Evolutionary conservation across 768 basidiomycete genomes (phyloP).

Genomic region (Naganishia kalamii): DNA sequence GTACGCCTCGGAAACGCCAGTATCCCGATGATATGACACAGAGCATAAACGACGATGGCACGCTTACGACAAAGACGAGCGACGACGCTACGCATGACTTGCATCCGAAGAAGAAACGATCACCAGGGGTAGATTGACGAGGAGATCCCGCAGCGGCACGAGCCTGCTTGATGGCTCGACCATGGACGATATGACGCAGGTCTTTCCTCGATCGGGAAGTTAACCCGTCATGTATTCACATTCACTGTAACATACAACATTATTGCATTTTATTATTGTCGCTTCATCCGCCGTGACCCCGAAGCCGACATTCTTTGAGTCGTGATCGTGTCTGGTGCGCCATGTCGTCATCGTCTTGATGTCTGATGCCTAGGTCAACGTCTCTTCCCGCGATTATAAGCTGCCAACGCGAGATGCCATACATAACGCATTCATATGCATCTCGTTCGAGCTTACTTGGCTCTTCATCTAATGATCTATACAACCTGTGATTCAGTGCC

Average conservation of each 20-base stretch:
- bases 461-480: not conserved
- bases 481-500: not conserved
- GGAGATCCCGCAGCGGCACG: not conserved
- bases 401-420: no score
- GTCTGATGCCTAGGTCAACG: no score
- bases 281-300: no score
- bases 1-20: not conserved
- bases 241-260: not conserved
- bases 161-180: no score
- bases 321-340: no score
- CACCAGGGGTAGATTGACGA: not conserved
- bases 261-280: no score
- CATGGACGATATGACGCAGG: no score
- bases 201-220: not conserved
- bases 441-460: no score
- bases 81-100: not conserved
- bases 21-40: not conserved
- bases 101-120: slow-evolving; percentile 2
- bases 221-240: not conserved
- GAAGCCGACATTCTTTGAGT: no score
- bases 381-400: no score
- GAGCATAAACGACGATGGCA: not conserved
- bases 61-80: not conserved
- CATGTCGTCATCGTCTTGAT: no score
- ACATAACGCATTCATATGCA: no score